Percentiles rank a stretch among this genome's conserved stretches.
Conservation (phyloP, 495 filamentous ascomycete species). For the Tuber indicum region DNA sequence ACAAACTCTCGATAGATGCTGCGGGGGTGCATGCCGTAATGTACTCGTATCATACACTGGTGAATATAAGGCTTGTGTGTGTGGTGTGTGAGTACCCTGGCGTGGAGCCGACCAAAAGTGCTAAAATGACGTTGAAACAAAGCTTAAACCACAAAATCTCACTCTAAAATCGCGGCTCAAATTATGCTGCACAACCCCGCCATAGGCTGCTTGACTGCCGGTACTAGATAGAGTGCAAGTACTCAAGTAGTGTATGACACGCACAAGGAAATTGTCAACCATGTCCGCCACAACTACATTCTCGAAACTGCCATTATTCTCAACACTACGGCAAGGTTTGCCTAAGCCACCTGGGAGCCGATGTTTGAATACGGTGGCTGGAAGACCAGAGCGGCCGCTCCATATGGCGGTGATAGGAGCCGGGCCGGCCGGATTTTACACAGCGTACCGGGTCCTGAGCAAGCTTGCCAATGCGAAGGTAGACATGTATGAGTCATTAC, state of each 20-base stretch:
- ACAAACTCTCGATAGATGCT: conserved; percentile 31
- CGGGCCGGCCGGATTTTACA: conserved; percentile 93
- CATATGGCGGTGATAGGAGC: conserved; percentile 88
- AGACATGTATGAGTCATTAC: conserved; percentile 94
- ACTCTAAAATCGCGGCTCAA: not conserved
- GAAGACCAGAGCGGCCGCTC: conserved; percentile 50
- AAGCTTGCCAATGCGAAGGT: conserved; percentile 65
- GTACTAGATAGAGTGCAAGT: too few relatives aligned
- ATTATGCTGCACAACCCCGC: not conserved
- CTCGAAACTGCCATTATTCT: not conserved
- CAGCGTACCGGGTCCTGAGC: conserved; percentile 72
- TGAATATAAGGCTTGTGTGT: not conserved
- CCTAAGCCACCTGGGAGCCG: not conserved
- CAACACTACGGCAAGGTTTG: not conserved
- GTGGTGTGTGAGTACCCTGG: not conserved
- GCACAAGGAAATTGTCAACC: not conserved
- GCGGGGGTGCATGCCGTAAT: conserved; percentile 32
- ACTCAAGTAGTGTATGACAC: not conserved
- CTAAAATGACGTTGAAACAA: not conserved
- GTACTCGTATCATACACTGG: not conserved
- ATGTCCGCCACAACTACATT: not conserved
- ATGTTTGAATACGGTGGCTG: not conserved
- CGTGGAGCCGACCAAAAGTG: not conserved
- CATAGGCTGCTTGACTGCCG: too few relatives aligned
- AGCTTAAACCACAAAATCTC: not conserved